Conservation (phyloP, 148 eudicot species). For the Heliamphora exappendiculata region DNA sequence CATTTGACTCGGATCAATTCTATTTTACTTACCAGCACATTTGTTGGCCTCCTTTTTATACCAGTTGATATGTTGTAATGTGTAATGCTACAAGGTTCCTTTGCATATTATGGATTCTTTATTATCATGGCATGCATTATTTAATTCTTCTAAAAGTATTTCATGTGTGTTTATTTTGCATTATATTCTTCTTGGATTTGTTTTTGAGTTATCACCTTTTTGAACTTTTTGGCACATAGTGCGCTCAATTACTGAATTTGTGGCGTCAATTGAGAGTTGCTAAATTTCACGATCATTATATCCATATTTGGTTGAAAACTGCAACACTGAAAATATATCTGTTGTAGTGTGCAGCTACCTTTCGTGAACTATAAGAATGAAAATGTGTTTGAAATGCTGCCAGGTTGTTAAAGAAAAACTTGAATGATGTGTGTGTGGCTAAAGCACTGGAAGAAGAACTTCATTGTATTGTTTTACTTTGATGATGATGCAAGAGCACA, state of each 20-base stretch:
- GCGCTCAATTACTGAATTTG: not conserved
- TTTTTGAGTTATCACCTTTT: not conserved
- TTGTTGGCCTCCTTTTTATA: not conserved
- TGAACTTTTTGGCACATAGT: not conserved
- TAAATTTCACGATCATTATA: no score
- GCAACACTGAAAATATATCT: no score
- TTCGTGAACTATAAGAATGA: no score
- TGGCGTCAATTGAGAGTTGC: not conserved
- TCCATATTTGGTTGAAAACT: no score
- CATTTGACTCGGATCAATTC: not conserved
- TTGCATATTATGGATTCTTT: not conserved
- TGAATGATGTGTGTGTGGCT: no score
- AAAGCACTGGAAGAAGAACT: no score
- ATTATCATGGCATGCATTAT: not conserved
- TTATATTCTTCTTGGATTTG: not conserved
- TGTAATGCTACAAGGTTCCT: not conserved
- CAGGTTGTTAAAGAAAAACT: no score
- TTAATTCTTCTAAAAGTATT: not conserved
- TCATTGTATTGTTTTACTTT: no score
- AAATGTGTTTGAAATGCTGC: no score
- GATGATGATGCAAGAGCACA: no score
- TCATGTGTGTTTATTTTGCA: not conserved
- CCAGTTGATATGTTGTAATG: not conserved
- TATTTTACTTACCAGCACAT: not conserved
- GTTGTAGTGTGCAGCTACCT: no score